phyloP scores from a whole-genome alignment of 2,329 filamentous ascomycete species.

The Xylariaceae sp. region DNA sequence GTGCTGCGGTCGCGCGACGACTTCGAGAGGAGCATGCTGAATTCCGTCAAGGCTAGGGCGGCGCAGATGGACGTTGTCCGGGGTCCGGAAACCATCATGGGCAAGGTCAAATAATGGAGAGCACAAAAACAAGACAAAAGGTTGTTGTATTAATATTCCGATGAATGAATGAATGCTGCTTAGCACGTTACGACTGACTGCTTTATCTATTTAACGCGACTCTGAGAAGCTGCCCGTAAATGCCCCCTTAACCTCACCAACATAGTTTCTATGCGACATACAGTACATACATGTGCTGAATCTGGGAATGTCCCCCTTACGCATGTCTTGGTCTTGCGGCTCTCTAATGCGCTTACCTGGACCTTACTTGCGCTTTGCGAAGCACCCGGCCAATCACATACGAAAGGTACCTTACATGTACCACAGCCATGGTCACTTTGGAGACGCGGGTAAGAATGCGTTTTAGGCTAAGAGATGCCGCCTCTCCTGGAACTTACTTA shows the following conservation, averaged over 20 bases:
- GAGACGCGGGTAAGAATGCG: conserved; percentile 1
- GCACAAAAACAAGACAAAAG: no score
- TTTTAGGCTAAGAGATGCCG: conserved; percentile 9
- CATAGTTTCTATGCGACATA: no score
- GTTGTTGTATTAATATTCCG: neutral
- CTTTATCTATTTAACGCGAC: neutral
- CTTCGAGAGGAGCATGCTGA: conserved; percentile 89
- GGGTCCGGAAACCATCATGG: conserved; percentile 91
- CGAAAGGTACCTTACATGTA: conserved; percentile 17
- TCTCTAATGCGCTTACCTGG: neutral
- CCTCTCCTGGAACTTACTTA: no score
- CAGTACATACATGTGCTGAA: neutral
- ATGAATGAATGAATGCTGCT: neutral
- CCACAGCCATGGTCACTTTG: neutral
- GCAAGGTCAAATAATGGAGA: conserved; percentile 71
- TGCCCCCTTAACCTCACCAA: no score
- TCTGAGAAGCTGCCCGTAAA: neutral
- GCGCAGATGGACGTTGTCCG: conserved; percentile 81
- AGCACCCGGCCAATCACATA: conserved; percentile 14
- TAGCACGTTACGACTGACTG: neutral
- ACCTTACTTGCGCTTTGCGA: neutral
- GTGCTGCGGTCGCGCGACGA: conserved; percentile 87
- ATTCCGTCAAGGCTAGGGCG: conserved; percentile 83
- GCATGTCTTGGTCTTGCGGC: neutral
- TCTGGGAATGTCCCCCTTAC: neutral